These are phyloP conservation scores for Diaporthe nobilis DNA, from an alignment of 2,329 filamentous ascomycete genomes.

Conservation along the genomic window DNA sequence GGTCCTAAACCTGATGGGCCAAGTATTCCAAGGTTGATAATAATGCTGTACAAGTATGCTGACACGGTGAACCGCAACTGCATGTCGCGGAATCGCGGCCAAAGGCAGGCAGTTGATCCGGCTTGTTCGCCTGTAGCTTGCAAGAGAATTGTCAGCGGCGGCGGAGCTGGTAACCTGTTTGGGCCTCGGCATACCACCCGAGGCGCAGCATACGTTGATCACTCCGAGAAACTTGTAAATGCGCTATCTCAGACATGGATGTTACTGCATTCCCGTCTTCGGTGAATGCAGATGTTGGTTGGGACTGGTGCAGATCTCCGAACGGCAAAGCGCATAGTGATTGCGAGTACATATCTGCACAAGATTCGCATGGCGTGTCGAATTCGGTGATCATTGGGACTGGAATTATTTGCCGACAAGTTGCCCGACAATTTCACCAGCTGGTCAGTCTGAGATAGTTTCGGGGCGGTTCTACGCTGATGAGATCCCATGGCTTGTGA, in stretches of 20 bases:
- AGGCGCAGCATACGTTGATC: not conserved
- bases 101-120: not conserved
- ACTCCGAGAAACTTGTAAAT: not conserved
- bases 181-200: too few species aligned
- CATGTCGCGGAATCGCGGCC: not conserved
- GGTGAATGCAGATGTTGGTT: conserved; percentile 7
- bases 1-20: not conserved
- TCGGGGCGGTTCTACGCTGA: not conserved
- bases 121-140: not conserved
- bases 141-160: not conserved
- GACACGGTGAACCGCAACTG: not conserved
- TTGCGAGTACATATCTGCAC: not conserved
- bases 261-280: not conserved
- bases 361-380: not conserved
- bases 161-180: not conserved
- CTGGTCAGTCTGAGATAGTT: not conserved
- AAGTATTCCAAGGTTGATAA: not conserved
- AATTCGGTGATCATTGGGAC: not conserved
- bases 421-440: not conserved
- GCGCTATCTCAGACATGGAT: not conserved
- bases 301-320: not conserved
- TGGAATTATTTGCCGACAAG: not conserved
- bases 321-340: not conserved
- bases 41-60: not conserved
- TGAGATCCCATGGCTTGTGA: not conserved